Evolutionary conservation across 129 eudicot species (phyloP).

Genomic region (Flaveria linearis): DNA sequence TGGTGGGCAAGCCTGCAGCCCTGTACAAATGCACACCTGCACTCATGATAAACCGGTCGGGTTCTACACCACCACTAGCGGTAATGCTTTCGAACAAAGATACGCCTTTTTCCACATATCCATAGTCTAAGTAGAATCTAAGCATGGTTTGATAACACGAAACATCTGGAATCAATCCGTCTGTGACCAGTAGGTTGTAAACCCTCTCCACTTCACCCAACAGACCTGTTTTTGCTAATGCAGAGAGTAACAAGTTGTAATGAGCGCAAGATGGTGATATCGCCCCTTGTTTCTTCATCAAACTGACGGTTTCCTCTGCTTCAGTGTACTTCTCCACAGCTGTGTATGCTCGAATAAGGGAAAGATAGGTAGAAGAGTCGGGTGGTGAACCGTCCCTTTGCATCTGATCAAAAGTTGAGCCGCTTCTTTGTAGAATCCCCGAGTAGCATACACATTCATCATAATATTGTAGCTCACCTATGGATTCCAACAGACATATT

Average conservation of each 20-base stretch:
- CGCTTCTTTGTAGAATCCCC: constrained; percentile 64
- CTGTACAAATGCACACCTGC: constrained; percentile 73
- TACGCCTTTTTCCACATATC: constrained; percentile 68
- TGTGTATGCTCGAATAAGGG: constrained; percentile 66
- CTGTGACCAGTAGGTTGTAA: constrained; percentile 30
- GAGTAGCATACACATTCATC: constrained; percentile 60
- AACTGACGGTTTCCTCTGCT: constrained; percentile 58
- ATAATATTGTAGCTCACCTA: constrained; percentile 88
- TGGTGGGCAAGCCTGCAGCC: constrained; percentile 45
- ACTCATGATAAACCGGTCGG: constrained; percentile 74
- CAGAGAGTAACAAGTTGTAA: constrained; percentile 52
- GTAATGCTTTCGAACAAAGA: constrained; percentile 52
- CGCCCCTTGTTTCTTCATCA: constrained; percentile 69
- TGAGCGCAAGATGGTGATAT: constrained; percentile 64
- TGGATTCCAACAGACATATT: background rate
- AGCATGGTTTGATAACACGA: constrained; percentile 56
- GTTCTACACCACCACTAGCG: constrained; percentile 20
- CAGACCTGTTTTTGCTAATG: constrained; percentile 52
- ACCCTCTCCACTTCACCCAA: constrained; percentile 67
- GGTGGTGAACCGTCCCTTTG: constrained; percentile 49
- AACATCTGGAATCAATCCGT: constrained; percentile 58
- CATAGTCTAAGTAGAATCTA: constrained; percentile 69
- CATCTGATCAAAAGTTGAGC: constrained; percentile 58
- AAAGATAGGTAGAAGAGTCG: constrained; percentile 70
- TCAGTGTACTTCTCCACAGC: constrained; percentile 43